Evolutionary conservation across 2,329 filamentous ascomycete genomes (phyloP).

Genomic region (Decorospora gaudefroyi): DNA sequence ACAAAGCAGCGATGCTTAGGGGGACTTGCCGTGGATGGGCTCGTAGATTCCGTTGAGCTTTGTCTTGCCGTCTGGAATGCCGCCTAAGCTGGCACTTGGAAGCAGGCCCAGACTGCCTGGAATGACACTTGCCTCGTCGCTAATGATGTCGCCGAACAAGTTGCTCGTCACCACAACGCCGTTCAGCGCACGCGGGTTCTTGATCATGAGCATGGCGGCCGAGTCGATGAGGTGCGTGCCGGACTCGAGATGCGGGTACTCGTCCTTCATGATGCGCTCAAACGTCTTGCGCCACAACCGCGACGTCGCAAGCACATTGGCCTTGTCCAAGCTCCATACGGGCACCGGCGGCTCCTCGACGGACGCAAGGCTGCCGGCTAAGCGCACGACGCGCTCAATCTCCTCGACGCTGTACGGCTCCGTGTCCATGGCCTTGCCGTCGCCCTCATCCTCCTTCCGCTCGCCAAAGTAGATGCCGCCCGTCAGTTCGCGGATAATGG

Average conservation of each 20-base stretch:
- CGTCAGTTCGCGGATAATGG: constrained; percentile 88
- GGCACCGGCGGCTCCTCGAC: constrained; percentile 74
- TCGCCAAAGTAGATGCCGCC: constrained; percentile 96
- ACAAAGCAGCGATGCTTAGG: neutral
- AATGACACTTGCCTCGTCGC: constrained; percentile 92
- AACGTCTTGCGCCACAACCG: constrained; percentile 88
- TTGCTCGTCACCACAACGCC: constrained; percentile 93
- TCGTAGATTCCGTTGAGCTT: constrained; percentile 95
- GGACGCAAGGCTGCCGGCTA: constrained; percentile 80
- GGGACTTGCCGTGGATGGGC: constrained; percentile 81
- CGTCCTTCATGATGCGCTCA: constrained; percentile 78
- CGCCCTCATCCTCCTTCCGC: constrained; percentile 76
- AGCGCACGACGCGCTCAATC: constrained; percentile 83
- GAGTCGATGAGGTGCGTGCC: constrained; percentile 92
- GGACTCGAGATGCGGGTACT: constrained; percentile 85
- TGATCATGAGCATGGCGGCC: constrained; percentile 97
- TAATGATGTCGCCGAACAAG: constrained; percentile 94
- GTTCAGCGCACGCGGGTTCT: constrained; percentile 85
- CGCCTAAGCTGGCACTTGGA: constrained; percentile 84
- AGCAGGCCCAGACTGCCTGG: constrained; percentile 86
- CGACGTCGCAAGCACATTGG: constrained; percentile 90
- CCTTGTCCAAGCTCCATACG: constrained; percentile 91
- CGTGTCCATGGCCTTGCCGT: constrained; percentile 76
- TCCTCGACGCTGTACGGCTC: constrained; percentile 84
- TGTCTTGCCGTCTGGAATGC: constrained; percentile 81